Conservation (phyloP, 1,284 basidiomycete species). For the Cutaneotrichosporon sp. region DNA sequence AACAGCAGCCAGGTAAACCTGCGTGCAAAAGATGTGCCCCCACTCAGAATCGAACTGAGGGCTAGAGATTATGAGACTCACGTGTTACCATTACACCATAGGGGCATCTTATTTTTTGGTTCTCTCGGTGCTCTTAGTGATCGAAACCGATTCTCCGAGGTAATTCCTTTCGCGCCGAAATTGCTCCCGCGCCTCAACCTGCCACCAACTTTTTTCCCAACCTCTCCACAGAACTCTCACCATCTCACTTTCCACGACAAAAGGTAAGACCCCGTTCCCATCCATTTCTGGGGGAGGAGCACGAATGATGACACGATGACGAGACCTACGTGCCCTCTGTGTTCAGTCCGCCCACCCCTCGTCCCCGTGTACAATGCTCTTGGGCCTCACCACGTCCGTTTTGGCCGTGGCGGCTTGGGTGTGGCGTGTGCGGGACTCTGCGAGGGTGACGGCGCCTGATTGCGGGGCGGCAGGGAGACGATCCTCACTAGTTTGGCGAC, state of each 20-base stretch:
- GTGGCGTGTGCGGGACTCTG: slow-evolving; percentile 8
- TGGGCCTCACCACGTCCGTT: slow-evolving; percentile 24
- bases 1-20: background rate
- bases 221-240: background rate
- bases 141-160: background rate
- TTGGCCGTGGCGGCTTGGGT: slow-evolving; percentile 15
- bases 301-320: slow-evolving; percentile 50
- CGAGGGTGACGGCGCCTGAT: slow-evolving; percentile 1
- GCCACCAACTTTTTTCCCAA: slow-evolving; percentile 3
- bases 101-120: background rate
- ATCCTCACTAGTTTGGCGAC: slow-evolving; percentile 53
- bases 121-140: background rate
- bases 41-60: slow-evolving; percentile 15
- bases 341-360: slow-evolving; percentile 7
- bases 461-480: slow-evolving; percentile 34
- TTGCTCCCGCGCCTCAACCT: background rate
- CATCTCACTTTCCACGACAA: background rate
- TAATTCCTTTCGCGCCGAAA: background rate
- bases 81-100: slow-evolving; percentile 15
- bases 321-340: slow-evolving; percentile 42
- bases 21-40: slow-evolving; percentile 4
- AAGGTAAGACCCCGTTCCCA: slow-evolving; percentile 7
- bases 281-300: background rate
- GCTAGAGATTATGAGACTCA: slow-evolving; percentile 16
- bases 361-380: slow-evolving; percentile 21